Base-by-base conservation (phyloP, 2,329 filamentous ascomycete species). In the Delphinella strobiligena region DNA sequence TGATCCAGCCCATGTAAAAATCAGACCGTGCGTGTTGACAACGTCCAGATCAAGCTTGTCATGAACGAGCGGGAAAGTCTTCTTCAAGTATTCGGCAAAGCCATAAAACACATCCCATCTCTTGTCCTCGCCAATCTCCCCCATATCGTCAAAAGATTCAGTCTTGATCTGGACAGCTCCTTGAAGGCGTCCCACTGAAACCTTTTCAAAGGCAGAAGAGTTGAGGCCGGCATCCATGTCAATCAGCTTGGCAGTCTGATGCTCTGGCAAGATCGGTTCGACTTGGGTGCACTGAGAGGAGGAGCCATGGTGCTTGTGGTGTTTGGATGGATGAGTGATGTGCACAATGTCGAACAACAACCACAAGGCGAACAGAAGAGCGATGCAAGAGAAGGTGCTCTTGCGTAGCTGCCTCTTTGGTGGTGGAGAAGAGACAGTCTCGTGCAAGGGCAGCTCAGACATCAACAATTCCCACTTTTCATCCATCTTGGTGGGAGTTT, bases 11-110 rank as follows among this genome's bases (percentile, higher is more conserved):
- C 78, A 63, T 0, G 74, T 78, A 54, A 71, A 79, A 19, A 80
- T 59, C 2, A 80, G 60, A 10, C 75, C 77, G 31, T 78, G 69
- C 0, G 68, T 75, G 51, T 81, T 80, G 41, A 80, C 62, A 34
- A 71, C 74, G 42, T 76, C 71, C 3, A 54, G 42, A 42, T 54
- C 51, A 34, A 61, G 45, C 17, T 54, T 40, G 19, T 47, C 46
- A 42, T 56, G 49, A 2, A 54, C 45, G 51, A 71, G 67, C 66
- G 73, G 73, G 43, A 74, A 77, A 0, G 68, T 62, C 41, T 60
- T 50, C 31, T 60, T 55, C 4, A 77, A 54, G 22, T 68, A 67
- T 2, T 63, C 49, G 37, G 71, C 49, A 64, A 76, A 60, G 5
- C 66, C 56, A 34, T 68, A 65, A 47, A 74, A 74, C 0, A 70